These are phyloP conservation scores for Meripilus lineatus DNA, from an alignment of 1,284 basidiomycete genomes.

Conservation along the genomic window DNA sequence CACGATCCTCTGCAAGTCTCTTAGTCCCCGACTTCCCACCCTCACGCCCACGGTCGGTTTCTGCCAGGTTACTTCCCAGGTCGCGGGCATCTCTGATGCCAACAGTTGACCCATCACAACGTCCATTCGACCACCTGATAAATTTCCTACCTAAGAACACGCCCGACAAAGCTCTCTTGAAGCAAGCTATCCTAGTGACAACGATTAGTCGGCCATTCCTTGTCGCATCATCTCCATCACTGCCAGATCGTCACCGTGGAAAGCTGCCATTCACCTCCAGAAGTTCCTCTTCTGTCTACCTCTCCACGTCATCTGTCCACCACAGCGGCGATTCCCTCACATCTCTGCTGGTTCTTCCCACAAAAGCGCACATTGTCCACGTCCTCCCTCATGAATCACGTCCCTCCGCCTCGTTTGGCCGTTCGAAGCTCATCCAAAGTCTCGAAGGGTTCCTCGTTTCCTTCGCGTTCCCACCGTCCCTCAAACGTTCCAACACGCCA, in stretches of 20 bases:
- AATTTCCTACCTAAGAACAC: slow-evolving; percentile 33
- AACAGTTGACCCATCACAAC: slow-evolving; percentile 27
- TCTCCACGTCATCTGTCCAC: slow-evolving; percentile 17
- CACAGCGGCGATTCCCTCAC: slow-evolving; percentile 18
- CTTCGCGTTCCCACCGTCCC: slow-evolving; percentile 22
- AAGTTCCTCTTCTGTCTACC: slow-evolving; percentile 21
- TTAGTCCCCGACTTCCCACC: slow-evolving; percentile 11
- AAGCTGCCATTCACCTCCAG: slow-evolving; percentile 6
- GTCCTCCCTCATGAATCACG: slow-evolving; percentile 21
- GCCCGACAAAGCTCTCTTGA: slow-evolving; percentile 34
- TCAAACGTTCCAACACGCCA: slow-evolving; percentile 8
- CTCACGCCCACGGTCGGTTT: slow-evolving; percentile 9
- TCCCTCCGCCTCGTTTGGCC: slow-evolving; percentile 15
- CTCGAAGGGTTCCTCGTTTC: slow-evolving; percentile 34
- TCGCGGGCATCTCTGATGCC: slow-evolving; percentile 14
- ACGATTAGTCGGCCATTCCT: slow-evolving; percentile 39
- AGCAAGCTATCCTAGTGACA: slow-evolving; percentile 38
- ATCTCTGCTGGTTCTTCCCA: slow-evolving; percentile 10
- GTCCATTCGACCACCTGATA: slow-evolving; percentile 37
- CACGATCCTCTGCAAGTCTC: slow-evolving; percentile 18
- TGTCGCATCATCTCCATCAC: slow-evolving; percentile 13
- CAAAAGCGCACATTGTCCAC: slow-evolving; percentile 28
- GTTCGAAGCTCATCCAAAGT: slow-evolving; percentile 28
- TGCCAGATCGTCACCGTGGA: slow-evolving; percentile 5
- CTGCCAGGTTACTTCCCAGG: slow-evolving; percentile 12